phyloP scores from a whole-genome alignment of 2,329 filamentous ascomycete genomes.

The Acrocalymma vagum region DNA sequence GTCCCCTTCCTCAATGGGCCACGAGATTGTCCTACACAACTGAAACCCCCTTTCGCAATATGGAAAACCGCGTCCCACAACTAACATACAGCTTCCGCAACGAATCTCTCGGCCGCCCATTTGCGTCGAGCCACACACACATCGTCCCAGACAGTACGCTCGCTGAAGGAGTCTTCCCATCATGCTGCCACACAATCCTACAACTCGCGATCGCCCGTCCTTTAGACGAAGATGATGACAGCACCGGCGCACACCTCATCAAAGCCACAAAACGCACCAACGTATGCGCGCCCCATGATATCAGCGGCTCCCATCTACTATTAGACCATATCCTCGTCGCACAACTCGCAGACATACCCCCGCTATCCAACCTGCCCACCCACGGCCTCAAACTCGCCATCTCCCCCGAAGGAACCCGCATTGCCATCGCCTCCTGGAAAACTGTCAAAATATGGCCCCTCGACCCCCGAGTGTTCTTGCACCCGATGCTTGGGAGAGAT shows the following conservation, averaged over 20 bases:
- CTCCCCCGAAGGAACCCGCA: slow-evolving; percentile 21
- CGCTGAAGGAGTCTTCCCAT: no score
- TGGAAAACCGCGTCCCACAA: no score
- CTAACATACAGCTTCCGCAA: no score
- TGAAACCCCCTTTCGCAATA: no score
- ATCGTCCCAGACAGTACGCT: no score
- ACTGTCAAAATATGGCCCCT: slow-evolving; percentile 27
- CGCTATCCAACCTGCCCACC: slow-evolving; percentile 20
- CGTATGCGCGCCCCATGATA: slow-evolving; percentile 15
- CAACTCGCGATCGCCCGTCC: no score
- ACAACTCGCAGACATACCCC: slow-evolving; percentile 18
- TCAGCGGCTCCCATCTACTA: slow-evolving; percentile 1
- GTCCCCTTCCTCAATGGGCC: no score
- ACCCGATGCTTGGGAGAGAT: slow-evolving; percentile 9
- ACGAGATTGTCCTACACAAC: no score
- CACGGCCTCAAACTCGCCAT: slow-evolving; percentile 28
- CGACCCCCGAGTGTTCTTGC: slow-evolving; percentile 27
- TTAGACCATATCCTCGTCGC: slow-evolving; percentile 26
- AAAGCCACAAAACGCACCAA: slow-evolving; percentile 22
- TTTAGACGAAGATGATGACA: no score
- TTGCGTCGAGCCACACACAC: no score
- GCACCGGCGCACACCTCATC: slow-evolving; percentile 1
- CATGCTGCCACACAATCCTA: no score
- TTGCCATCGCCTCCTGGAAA: slow-evolving; percentile 32
- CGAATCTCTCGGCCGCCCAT: no score